Base-by-base conservation (phyloP, 306 rosid genomes). In the Prunus campanulata region DNA sequence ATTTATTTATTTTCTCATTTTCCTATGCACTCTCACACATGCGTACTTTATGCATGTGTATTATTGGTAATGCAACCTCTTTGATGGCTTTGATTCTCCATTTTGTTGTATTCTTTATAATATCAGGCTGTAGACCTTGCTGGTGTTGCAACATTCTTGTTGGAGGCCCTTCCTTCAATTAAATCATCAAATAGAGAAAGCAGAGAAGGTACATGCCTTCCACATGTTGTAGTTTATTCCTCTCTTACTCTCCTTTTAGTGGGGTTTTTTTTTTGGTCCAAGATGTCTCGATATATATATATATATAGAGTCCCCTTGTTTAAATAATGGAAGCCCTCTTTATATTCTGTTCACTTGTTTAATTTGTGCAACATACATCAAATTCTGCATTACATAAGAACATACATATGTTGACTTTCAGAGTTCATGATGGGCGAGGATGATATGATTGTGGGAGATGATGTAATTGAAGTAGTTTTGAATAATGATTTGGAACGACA, bases 81-180 rank as follows among this genome's bases (percentile, higher is more conserved):
- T 73, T 73, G 15, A 59, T 11, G 57, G 68, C 57, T 29, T 57
- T 20, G 18, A 10, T 42, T 61, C 55, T 46, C 4, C 16, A 11
- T 42, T 15, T 19, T 8, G 11, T 65, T 62, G 16, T 32, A 35
- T 65, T 72, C 44, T 76, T 64, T 46, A 65, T 81, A 44, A 84
- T 69, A 78, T 71, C 84, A 95, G 98, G 98, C 97, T 29, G 68
- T 87, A 71, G 93, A 89, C 84, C 90, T 95, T 85, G 96, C 98
- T 84, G 85, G 91, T 68, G 88, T 90, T 70, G 77, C 90, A 70
- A 92, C 97, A 29, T 85, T 75, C 80, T 88, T 95, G 83, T 86
- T 95, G 85, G 97, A 89, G 82, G 78, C 87, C 6, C 95, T 89
- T 83, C 98, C 96, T 46, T 86, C 97, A 42, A 63, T 87, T 46